phyloP scores from a whole-genome alignment of 1,139 yeast species.

The Pichia sp. region DNA sequence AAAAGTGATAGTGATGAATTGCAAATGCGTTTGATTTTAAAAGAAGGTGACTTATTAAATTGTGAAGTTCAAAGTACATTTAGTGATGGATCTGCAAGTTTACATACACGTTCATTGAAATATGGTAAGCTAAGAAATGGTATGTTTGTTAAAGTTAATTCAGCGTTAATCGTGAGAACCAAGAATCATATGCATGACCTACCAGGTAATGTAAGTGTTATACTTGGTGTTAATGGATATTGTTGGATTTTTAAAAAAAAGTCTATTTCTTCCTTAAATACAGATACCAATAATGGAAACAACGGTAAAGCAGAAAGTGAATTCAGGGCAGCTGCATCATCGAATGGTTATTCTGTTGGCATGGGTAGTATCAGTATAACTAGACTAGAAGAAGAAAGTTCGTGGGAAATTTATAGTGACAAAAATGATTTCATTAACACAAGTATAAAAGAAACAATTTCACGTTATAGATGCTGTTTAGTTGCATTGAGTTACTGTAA shows the following conservation, averaged over 20 bases:
- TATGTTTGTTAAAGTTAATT: conserved; percentile 69
- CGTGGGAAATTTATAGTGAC: conserved; percentile 94
- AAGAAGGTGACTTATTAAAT: conserved; percentile 94
- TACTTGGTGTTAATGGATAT: conserved; percentile 91
- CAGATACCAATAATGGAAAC: conserved; percentile 19
- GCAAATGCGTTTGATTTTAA: conserved; percentile 88
- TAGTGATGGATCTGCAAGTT: conserved; percentile 85
- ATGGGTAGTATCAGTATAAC: conserved; percentile 67
- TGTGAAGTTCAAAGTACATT: conserved; percentile 93
- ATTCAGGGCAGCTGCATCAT: conserved; percentile 32
- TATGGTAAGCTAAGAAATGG: conserved; percentile 96
- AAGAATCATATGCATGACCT: conserved; percentile 80
- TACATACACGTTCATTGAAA: conserved; percentile 90
- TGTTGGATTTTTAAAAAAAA: conserved; percentile 84
- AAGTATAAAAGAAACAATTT: conserved; percentile 62
- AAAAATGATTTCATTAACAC: conserved; percentile 66
- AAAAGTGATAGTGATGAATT: conserved; percentile 93
- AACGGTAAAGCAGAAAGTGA: conserved; percentile 34
- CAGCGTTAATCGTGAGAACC: conserved; percentile 73
- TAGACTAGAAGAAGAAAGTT: conserved; percentile 85
- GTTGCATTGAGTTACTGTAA: conserved; percentile 76
- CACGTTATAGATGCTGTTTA: conserved; percentile 79
- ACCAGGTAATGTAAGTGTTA: conserved; percentile 86
- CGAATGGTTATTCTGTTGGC: conserved; percentile 45
- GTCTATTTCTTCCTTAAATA: conserved; percentile 31